A percentile compares a stretch with the other conserved stretches of the same genome.
phyloP scores from a whole-genome alignment of 2,329 filamentous ascomycete genomes.

The Pseudopithomyces maydicus region DNA sequence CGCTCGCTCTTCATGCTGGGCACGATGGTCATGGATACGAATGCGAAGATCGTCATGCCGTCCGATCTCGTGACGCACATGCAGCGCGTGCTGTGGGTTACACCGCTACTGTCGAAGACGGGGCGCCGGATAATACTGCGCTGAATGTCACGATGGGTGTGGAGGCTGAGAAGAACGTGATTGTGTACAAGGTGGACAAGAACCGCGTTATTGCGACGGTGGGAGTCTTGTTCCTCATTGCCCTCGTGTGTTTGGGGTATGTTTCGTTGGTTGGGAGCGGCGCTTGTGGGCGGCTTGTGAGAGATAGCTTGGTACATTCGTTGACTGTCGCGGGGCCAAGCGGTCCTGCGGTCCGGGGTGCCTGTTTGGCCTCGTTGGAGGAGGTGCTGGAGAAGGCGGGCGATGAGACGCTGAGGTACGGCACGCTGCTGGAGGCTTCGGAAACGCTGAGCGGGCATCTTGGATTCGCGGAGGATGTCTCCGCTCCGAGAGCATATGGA shows the following conservation, averaged over 20 bases:
- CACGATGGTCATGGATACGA: conserved; percentile 3
- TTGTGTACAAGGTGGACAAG: conserved; percentile 6
- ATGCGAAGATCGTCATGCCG: conserved; percentile 3
- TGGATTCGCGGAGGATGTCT: neutral
- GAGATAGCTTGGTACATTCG: conserved; percentile 7
- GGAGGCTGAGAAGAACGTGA: conserved; percentile 1
- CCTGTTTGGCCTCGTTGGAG: conserved; percentile 6
- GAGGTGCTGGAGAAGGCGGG: conserved; percentile 6
- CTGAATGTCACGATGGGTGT: conserved; percentile 5
- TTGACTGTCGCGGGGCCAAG: conserved; percentile 2
- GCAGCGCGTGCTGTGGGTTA: conserved; percentile 7
- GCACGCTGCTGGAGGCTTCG: neutral
- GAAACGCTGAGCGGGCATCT: neutral
- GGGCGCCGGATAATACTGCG: neutral
- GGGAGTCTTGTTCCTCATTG: conserved; percentile 1
- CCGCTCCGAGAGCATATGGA: neutral
- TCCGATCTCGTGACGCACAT: conserved; percentile 6
- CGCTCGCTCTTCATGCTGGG: neutral
- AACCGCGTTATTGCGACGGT: conserved; percentile 1
- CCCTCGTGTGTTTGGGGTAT: conserved; percentile 2
- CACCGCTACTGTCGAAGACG: conserved; percentile 5
- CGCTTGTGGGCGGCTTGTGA: conserved; percentile 3
- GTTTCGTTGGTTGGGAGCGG: neutral
- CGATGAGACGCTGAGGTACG: conserved; percentile 5
- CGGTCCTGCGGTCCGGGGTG: conserved; percentile 2